Evolutionary conservation across 2,329 filamentous ascomycete species (phyloP), one percentile per base, ranked within the genome.

Genomic region (Xylariaceae sp.): DNA sequence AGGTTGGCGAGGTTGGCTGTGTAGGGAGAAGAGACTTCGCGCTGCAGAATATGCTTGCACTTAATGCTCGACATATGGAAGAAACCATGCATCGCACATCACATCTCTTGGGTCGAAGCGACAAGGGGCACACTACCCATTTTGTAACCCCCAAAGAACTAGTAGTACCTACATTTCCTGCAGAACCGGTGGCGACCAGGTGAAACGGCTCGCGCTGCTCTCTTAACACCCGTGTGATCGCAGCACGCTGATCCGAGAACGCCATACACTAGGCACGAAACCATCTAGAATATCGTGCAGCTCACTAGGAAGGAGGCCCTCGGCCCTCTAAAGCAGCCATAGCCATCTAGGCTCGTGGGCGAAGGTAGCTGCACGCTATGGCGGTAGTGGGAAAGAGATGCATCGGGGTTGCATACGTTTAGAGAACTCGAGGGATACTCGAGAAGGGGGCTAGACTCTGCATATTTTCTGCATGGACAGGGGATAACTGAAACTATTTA

Each of bases 401-500:
- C 50, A 57, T 60, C 61, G 60, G 60, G 51, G 52, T 48, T 58
- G 56, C 54, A 54, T 64, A 52, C 64, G 50, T 53, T 50, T 62
- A 58, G 47, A 53, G 62, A 66, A 63, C 51, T 53, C 50, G 47
- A 31, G 47, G 47, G 51, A 61, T 66, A 63, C 51, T 53, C 50
- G 47, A 31, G 47, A 56, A 50, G 50, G 48, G 56, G 56, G 60
- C 52, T 45, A 60, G 52, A 54, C 58, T 57, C 57, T 58, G 55
- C 61, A 63, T 58, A 61, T 61, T 59, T 28, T 60, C 58, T 65
- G 66, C 65, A 62, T 57, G 60, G 60, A 62, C 63, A 65, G 56
- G 66, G 64, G 53, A 58, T n/a, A 19, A 47, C 47, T 65, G 65
- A 65, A 68, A 68, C 66, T 59, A 60, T 60, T 62, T 61, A 60